Evolutionary conservation across 164 flowering plant species (phyloP), one percentile per base, ranked within the genome.

Genomic region (Vitis labrusca): DNA sequence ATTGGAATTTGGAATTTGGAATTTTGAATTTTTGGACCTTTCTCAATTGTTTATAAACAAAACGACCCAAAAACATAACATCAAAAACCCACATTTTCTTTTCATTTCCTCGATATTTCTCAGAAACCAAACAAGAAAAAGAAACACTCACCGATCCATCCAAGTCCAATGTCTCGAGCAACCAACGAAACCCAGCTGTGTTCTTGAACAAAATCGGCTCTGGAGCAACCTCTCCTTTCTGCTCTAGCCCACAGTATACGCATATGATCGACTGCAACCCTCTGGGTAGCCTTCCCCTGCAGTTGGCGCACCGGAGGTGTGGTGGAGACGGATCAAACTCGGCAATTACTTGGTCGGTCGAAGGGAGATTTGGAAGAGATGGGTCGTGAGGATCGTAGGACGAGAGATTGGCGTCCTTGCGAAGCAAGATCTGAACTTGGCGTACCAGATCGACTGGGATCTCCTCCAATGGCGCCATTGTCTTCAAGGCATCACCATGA

Each of bases 91-190:
- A 37, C 56, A 47, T 61, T 14, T 30, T n/a, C 32, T 12, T 16
- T 15, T 17, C 50, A 29, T 32, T 8, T 30, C 17, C 44, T 37
- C 6, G 44, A 37, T 37, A 6, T 15, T 15, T 13, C 27, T 23
- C 23, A 16, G 11, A 17, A 52, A 69, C 10, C 15, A 50, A 69
- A 54, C 23, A 57, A 11, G 9, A 32, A 30, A 50, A 32, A 13
- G 14, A 59, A 27, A 58, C 7, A 63, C 88, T 76, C 55, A 92
- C 97, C 69, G 95, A 89, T 84, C 91, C 95, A 77, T 88, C 87
- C 51, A 88, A 74, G 30, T 73, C 60, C 61, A 92, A 81, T 7
- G 91, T 81, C 4, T 78, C 77, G 64, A 92, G 90, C 19, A 92
- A 68, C 89, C 89, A 84, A 5, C 78, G 77, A 74, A 75, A 90